These are phyloP conservation scores for Penicillium malachiteum DNA, from an alignment of 495 filamentous ascomycete species.

Conservation along the genomic window DNA sequence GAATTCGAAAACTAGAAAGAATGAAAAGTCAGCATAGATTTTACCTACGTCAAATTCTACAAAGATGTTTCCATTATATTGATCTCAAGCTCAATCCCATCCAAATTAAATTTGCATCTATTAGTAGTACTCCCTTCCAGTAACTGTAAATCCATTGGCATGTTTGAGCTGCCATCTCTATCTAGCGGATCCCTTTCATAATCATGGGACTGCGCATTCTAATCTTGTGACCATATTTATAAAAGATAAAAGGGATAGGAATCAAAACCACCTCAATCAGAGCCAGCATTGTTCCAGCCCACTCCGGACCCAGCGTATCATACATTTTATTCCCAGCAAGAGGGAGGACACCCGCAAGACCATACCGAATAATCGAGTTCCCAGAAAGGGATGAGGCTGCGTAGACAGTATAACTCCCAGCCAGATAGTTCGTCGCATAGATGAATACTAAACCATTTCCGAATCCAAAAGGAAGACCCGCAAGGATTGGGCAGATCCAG, in stretches of 20 bases:
- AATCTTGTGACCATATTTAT: conserved; percentile 65
- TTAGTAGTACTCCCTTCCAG: too few relatives aligned
- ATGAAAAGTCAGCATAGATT: too few relatives aligned
- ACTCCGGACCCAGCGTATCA: conserved; percentile 58
- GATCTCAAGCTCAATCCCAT: too few relatives aligned
- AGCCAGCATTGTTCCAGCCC: conserved; percentile 72
- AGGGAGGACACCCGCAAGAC: conserved; percentile 68
- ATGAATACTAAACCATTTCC: conserved; percentile 73
- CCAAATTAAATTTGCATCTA: too few relatives aligned
- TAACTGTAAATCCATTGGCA: too few relatives aligned
- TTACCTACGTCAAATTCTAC: too few relatives aligned
- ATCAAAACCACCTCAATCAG: conserved; percentile 63
- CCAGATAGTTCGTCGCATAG: conserved; percentile 68
- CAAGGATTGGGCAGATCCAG: conserved; percentile 67
- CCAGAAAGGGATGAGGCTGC: conserved; percentile 70
- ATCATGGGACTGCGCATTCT: conserved; percentile 61
- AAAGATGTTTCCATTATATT: too few relatives aligned
- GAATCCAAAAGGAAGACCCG: conserved; percentile 69
- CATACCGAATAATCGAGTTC: conserved; percentile 61
- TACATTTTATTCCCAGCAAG: conserved; percentile 72
- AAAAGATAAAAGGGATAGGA: conserved; percentile 75
- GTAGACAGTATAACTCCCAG: conserved; percentile 68
- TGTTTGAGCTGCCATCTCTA: neutral
- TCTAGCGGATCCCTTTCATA: conserved; percentile 47
- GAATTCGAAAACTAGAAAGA: too few relatives aligned